Conservation (phyloP, 2,329 filamentous ascomycete genomes). For the Pestalotiopsis sp. region DNA sequence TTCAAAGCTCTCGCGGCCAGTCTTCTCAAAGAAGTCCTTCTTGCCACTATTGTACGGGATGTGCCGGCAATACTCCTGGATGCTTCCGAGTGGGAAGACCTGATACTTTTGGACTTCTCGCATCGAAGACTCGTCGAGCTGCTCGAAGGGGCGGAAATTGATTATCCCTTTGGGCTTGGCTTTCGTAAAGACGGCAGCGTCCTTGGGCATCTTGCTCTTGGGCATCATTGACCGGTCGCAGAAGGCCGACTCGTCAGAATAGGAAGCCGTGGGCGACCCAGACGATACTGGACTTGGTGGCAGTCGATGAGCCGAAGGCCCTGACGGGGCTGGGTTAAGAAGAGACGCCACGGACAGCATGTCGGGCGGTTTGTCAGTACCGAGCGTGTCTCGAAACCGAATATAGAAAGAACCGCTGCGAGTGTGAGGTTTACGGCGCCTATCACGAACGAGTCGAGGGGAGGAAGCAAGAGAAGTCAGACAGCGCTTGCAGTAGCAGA, state of each 20-base stretch:
- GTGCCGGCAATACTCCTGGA: slow-evolving; percentile 65
- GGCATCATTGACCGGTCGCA: slow-evolving; percentile 30
- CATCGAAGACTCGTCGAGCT: slow-evolving; percentile 57
- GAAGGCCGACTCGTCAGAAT: slow-evolving; percentile 32
- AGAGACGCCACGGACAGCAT: slow-evolving; percentile 70
- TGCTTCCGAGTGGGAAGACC: slow-evolving; percentile 66
- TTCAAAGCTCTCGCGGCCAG: slow-evolving; percentile 85
- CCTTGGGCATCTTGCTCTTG: slow-evolving; percentile 66
- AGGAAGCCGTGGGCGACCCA: slow-evolving; percentile 34
- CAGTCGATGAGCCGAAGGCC: slow-evolving; percentile 41
- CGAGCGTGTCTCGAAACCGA: slow-evolving; percentile 40
- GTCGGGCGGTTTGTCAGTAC: slow-evolving; percentile 32
- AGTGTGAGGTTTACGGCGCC: slow-evolving; percentile 23
- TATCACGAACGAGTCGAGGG: slow-evolving; percentile 22
- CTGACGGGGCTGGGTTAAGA: slow-evolving; percentile 61
- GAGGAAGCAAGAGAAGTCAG: slow-evolving; percentile 31
- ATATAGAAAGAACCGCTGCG: slow-evolving; percentile 26
- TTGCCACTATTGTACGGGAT: slow-evolving; percentile 96
- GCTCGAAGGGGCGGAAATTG: slow-evolving; percentile 75
- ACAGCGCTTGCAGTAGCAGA: slow-evolving; percentile 33
- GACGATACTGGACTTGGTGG: slow-evolving; percentile 42
- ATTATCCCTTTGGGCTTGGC: slow-evolving; percentile 66
- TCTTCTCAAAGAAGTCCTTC: slow-evolving; percentile 84
- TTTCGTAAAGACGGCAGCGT: slow-evolving; percentile 63
- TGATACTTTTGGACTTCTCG: slow-evolving; percentile 63